Evolutionary conservation across 345 rosid genomes (phyloP).

Genomic region (Eucalyptus urophylla): DNA sequence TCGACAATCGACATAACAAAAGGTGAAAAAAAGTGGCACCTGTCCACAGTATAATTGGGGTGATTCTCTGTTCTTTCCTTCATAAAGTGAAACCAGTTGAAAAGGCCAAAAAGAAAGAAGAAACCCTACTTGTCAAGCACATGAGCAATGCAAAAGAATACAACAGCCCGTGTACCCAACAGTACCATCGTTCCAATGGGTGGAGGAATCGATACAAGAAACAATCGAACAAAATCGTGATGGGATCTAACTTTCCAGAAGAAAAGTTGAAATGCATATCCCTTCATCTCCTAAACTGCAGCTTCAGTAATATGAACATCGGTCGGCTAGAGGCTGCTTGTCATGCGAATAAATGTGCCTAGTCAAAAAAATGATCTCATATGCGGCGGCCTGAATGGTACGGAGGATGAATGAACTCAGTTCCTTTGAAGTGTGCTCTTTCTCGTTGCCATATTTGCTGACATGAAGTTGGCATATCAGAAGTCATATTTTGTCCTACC

Average conservation of each 20-base stretch:
- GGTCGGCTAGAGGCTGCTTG: background rate
- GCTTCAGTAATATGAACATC: background rate
- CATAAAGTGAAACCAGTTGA: background rate
- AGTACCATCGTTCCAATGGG: background rate
- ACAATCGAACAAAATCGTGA: background rate
- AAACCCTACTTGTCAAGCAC: background rate
- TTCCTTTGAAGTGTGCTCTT: background rate
- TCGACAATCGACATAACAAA: background rate
- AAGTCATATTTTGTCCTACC: slow-evolving; percentile 96
- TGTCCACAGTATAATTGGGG: background rate
- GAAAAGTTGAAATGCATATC: background rate
- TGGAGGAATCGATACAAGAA: background rate
- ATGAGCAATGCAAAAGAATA: background rate
- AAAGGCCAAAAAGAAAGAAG: background rate
- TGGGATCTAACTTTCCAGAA: background rate
- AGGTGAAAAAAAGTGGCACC: background rate
- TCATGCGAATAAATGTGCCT: background rate
- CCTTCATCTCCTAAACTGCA: background rate
- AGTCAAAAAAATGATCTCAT: background rate
- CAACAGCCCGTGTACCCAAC: background rate
- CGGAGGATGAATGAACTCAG: background rate
- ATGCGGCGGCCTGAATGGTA: background rate
- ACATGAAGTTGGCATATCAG: background rate
- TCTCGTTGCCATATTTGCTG: background rate
- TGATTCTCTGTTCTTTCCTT: background rate